phyloP scores from a whole-genome alignment of 1,139 yeast species.

The Sugiyamaella xylanicola region DNA sequence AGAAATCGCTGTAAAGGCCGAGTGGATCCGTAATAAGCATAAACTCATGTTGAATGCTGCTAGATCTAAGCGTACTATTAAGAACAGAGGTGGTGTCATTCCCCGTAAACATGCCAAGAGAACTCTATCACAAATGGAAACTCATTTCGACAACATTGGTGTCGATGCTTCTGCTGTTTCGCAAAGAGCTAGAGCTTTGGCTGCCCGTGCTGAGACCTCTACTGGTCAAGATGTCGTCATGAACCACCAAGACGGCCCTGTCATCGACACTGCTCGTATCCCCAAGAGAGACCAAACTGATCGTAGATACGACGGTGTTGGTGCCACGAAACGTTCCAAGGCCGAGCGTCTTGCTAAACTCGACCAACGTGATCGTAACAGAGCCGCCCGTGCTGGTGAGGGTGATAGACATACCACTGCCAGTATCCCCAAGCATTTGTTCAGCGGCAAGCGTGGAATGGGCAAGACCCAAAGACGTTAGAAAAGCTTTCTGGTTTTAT shows the following conservation, averaged over 20 bases:
- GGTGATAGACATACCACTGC: constrained; percentile 90
- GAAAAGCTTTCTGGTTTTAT: constrained; percentile 15
- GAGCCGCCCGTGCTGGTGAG: constrained; percentile 92
- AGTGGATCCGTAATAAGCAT: constrained; percentile 94
- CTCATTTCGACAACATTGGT: constrained; percentile 86
- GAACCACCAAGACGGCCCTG: constrained; percentile 47
- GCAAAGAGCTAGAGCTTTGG: constrained; percentile 44
- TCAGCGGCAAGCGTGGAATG: constrained; percentile 93
- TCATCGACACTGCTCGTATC: constrained; percentile 42
- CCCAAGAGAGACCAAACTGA: constrained; percentile 66
- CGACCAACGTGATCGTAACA: constrained; percentile 92
- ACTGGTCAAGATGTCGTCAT: constrained; percentile 75
- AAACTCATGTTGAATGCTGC: constrained; percentile 90
- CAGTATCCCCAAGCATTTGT: constrained; percentile 88
- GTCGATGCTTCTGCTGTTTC: constrained; percentile 72
- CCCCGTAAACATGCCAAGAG: constrained; percentile 89
- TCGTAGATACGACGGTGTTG: constrained; percentile 83
- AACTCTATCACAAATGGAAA: constrained; percentile 77
- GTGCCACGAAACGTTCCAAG: constrained; percentile 68
- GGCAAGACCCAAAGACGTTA: constrained; percentile 72
- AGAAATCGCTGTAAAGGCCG: constrained; percentile 83
- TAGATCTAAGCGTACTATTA: constrained; percentile 81
- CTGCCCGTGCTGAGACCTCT: constrained; percentile 44
- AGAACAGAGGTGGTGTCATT: constrained; percentile 87
- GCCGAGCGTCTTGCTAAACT: constrained; percentile 86